phyloP scores from a whole-genome alignment of 2,329 filamentous ascomycete species.

The Alternaria incomplexa region DNA sequence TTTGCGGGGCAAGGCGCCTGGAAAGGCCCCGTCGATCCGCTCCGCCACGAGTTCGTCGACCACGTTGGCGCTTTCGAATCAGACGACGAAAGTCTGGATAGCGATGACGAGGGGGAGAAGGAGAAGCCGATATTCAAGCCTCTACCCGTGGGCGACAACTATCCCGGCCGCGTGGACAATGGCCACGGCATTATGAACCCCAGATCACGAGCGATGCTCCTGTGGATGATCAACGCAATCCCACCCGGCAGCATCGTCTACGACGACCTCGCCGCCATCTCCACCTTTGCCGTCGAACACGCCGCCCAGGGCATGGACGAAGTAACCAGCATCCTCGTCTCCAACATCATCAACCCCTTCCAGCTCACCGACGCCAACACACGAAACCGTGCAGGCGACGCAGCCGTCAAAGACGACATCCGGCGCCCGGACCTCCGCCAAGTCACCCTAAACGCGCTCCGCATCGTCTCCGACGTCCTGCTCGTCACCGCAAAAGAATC shows the following conservation, averaged over 20 bases:
- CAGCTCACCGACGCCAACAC: slow-evolving; percentile 74
- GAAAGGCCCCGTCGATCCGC: slow-evolving; percentile 72
- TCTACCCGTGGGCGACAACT: slow-evolving; percentile 36
- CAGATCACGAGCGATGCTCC: slow-evolving; percentile 67
- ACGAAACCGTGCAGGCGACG: slow-evolving; percentile 40
- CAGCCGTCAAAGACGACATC: slow-evolving; percentile 28
- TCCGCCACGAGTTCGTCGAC: slow-evolving; percentile 84
- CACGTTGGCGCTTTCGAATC: slow-evolving; percentile 78
- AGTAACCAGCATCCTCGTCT: slow-evolving; percentile 85
- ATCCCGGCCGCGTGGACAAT: slow-evolving; percentile 35
- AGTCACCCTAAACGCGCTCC: slow-evolving; percentile 65
- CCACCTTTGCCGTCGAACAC: slow-evolving; percentile 87
- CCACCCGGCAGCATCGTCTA: slow-evolving; percentile 77
- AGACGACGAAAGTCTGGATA: slow-evolving; percentile 45
- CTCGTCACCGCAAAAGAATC: slow-evolving; percentile 59
- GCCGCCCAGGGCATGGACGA: slow-evolving; percentile 85
- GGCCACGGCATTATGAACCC: slow-evolving; percentile 37
- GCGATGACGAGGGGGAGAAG: slow-evolving; percentile 73
- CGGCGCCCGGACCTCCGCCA: slow-evolving; percentile 28
- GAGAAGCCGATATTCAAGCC: slow-evolving; percentile 31
- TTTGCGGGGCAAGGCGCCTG: slow-evolving; percentile 59
- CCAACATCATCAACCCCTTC: slow-evolving; percentile 80
- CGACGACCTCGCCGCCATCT: slow-evolving; percentile 84
- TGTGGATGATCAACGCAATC: slow-evolving; percentile 81
- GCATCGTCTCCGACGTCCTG: slow-evolving; percentile 80